A percentile compares a stretch with the other conserved stretches of the same genome.
These are phyloP conservation scores for Lagerstroemia speciosa DNA, from an alignment of 345 rosid species.

Conservation along the genomic window DNA sequence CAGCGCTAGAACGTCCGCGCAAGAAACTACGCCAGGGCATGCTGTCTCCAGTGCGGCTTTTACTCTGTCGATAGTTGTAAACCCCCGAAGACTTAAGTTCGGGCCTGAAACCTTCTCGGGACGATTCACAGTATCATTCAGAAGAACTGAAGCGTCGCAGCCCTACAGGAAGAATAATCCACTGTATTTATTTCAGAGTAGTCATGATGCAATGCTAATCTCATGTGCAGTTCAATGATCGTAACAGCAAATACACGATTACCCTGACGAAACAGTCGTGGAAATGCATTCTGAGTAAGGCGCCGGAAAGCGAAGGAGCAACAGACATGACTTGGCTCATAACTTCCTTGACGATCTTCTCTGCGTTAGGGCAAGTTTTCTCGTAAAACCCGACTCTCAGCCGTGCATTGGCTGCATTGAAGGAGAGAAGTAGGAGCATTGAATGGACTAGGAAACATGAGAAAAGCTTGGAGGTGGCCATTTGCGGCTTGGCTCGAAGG, in stretches of 20 bases:
- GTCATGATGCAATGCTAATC: background rate
- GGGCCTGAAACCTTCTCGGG: slow-evolving; percentile 47
- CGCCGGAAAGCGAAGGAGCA: slow-evolving; percentile 41
- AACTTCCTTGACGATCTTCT: slow-evolving; percentile 29
- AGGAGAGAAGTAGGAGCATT: slow-evolving; percentile 17
- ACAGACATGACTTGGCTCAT: slow-evolving; percentile 22
- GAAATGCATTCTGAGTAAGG: slow-evolving; percentile 63
- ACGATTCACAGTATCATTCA: slow-evolving; percentile 34
- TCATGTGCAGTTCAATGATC: background rate
- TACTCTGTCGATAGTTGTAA: slow-evolving; percentile 42
- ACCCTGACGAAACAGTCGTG: slow-evolving; percentile 83
- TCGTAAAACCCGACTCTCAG: slow-evolving; percentile 51
- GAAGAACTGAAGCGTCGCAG: slow-evolving; percentile 68
- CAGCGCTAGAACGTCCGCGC: slow-evolving; percentile 64
- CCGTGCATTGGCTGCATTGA: slow-evolving; percentile 13
- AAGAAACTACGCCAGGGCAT: slow-evolving; percentile 74
- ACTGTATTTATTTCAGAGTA: background rate
- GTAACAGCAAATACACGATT: background rate
- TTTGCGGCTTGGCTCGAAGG: slow-evolving; percentile 4
- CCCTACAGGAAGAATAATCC: slow-evolving; percentile 48
- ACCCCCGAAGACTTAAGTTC: slow-evolving; percentile 54
- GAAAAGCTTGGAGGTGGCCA: slow-evolving; percentile 21
- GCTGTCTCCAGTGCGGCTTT: slow-evolving; percentile 51
- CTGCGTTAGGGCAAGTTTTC: slow-evolving; percentile 38
- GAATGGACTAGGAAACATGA: slow-evolving; percentile 13